Base-by-base conservation (phyloP, 129 eudicot species). In the Gnaphalium uliginosum region DNA sequence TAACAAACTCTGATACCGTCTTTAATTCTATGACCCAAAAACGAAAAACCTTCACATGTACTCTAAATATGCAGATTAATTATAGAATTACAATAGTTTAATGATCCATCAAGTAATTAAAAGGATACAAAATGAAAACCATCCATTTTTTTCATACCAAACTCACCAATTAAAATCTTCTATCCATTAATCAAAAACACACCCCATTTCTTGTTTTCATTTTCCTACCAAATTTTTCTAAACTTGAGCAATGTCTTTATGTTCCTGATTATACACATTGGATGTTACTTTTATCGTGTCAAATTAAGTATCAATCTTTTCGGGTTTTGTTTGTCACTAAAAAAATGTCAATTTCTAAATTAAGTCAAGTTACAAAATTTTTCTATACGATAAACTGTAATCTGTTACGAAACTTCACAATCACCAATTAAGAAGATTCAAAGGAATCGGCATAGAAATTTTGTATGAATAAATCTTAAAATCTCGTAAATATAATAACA, bases 111-210 rank as follows among this genome's bases (percentile, higher is more conserved):
- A 6, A 10, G 24, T 57, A 19, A 72, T n/a, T n/a, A n/a, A n/a
- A n/a, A 29, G 2, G 59, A 0, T 18, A 63, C 41, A 33, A 27
- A 41, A 8, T 6, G 4, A 26, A 14, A 9, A 57, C 35, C 29
- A 21, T 50, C 35, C 2, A 10, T 50, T 51, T 30, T 50, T 51
- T 30, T 76, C 79, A 30, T 51, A 76, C 73, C 79, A 76, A 76
- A 76, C 79, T 76, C 73, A 66, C 80, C 73, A 66, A n/a, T n/a
- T n/a, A n/a, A 76, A 72, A 51, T n/a, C 73, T 50, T 58, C 27
- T 33, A 53, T 37, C 30, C 46, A 67, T 19, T 54, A 19, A 39
- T 56, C 19, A 57, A 32, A 58, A 5, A 22, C 9, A 25, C 19
- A 13, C 41, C 60, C 9, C 5, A 66, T 51, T 48, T 75, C 62